Evolutionary conservation across 257 asterid species (phyloP), one percentile per base, ranked within the genome.

Genomic region (Leptodermis oblonga): DNA sequence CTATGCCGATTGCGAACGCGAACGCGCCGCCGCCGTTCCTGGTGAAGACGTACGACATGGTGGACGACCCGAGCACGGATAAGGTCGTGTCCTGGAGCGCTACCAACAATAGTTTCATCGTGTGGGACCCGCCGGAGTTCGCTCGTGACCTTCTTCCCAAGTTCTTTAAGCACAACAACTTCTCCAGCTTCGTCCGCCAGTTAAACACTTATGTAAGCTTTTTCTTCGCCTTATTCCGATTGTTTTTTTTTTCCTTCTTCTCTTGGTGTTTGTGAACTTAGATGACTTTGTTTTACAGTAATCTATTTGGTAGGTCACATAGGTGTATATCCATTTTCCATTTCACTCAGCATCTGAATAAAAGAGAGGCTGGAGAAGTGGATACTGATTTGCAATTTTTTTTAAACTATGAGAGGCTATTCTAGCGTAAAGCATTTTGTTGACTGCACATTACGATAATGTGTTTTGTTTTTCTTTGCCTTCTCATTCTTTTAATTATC

Each of bases 11-110:
- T 78, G 73, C 83, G 62, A 70, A 76, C 34, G 58, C 92, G 55
- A 90, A 80, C 67, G 80, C 86, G n/a, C 87, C 89, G 34, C 92
- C 95, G 51, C 97, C 97, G 34, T 88, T 90, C 58, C 76, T 90
- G 76, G 85, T 80, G 65, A 90, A 90, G 80, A 90, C 95, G 6
- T 90, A 88, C 66, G 93, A 90, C 69, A 90, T 90, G 97, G 95
- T 90, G 68, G 93, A 90, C 28, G 97, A 90, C 78, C 86, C 86
- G 18, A 75, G 80, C 80, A 84, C 92, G 5, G 87, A 86, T 62
- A 78, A 79, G 74, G 26, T 90, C 52, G 95, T 90, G 18, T 88
- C 97, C 12, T 88, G 95, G 97, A 82, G 95, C 67, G 69, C 82
- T 22, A 81, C 84, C 14, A 83, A 86, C 58, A 90, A 87, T 62